Evolutionary conservation across 1,284 basidiomycete species (phyloP).

Genomic region (Malassezia japonica): DNA sequence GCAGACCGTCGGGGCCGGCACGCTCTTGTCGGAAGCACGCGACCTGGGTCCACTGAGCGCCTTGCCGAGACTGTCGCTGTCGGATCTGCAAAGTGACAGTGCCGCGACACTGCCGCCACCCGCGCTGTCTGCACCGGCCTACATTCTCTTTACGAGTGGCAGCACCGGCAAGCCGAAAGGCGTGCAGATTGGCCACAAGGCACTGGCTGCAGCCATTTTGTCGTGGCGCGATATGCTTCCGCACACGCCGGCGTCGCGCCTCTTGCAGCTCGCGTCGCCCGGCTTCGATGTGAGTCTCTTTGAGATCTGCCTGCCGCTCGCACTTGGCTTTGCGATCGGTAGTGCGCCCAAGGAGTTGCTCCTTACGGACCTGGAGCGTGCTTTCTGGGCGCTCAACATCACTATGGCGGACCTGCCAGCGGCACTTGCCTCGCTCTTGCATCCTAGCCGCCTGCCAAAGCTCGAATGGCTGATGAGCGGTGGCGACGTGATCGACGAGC

Average conservation of each 20-base stretch:
- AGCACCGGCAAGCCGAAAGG: constrained; percentile 44
- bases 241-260: constrained; percentile 22
- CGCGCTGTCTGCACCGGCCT: constrained; percentile 24
- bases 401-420: constrained; percentile 44
- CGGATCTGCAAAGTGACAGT: background rate
- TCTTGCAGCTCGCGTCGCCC: constrained; percentile 43
- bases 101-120: background rate
- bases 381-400: constrained; percentile 32
- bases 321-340: constrained; percentile 37
- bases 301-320: constrained; percentile 43
- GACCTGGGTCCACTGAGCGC: background rate
- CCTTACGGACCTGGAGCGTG: constrained; percentile 33
- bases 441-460: constrained; percentile 27
- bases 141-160: constrained; percentile 43
- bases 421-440: constrained; percentile 37
- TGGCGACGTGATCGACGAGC: constrained; percentile 42
- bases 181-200: constrained; percentile 38
- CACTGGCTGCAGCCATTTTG: constrained; percentile 34
- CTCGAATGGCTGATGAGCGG: constrained; percentile 48
- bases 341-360: constrained; percentile 39
- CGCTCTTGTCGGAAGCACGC: constrained; percentile 7
- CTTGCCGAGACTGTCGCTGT: constrained; percentile 1
- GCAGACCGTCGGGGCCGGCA: constrained; percentile 23
- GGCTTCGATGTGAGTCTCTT: constrained; percentile 46
- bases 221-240: constrained; percentile 43